Percentiles rank a stretch among this genome's conserved stretches.
Conservation (phyloP, 1,139 yeast genomes). For the Diutina rugosa region DNA sequence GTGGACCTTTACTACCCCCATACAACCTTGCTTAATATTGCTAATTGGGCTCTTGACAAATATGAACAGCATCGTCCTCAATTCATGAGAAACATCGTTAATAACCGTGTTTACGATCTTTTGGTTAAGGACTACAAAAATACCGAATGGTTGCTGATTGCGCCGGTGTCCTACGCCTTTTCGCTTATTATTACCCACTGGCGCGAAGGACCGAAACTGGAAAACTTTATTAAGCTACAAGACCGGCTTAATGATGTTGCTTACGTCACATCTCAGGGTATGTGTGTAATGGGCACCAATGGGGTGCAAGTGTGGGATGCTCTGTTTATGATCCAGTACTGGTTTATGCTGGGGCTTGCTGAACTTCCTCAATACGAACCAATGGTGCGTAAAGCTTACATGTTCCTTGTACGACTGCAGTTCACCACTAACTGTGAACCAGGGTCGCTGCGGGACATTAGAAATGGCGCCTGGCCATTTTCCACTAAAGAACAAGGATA, state of each 20-base stretch:
- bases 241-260: slow-evolving; percentile 62
- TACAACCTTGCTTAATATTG: slow-evolving; percentile 48
- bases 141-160: slow-evolving; percentile 76
- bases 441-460: slow-evolving; percentile 71
- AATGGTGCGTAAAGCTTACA: slow-evolving; percentile 49
- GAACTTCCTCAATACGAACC: slow-evolving; percentile 54
- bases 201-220: slow-evolving; percentile 62
- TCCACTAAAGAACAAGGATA: slow-evolving; percentile 94
- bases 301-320: slow-evolving; percentile 98
- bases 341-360: slow-evolving; percentile 69
- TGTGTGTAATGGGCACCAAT: slow-evolving; percentile 93
- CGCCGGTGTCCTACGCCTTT: slow-evolving; percentile 88
- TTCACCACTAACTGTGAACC: slow-evolving; percentile 68
- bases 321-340: slow-evolving; percentile 80
- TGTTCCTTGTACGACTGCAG: slow-evolving; percentile 70
- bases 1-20: slow-evolving; percentile 93
- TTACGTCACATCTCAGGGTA: slow-evolving; percentile 82
- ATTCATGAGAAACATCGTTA: slow-evolving; percentile 49
- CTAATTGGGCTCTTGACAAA: slow-evolving; percentile 43
- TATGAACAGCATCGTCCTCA: slow-evolving; percentile 71
- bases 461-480: slow-evolving; percentile 96
- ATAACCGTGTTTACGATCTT: slow-evolving; percentile 43
- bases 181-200: slow-evolving; percentile 56
- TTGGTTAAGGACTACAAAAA: slow-evolving; percentile 65
- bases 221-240: slow-evolving; percentile 40